A percentile compares a stretch with the other conserved stretches of the same genome.
These are phyloP conservation scores for Colletotrichum sp. DNA, from an alignment of 2,329 filamentous ascomycete species.

Conservation along the genomic window DNA sequence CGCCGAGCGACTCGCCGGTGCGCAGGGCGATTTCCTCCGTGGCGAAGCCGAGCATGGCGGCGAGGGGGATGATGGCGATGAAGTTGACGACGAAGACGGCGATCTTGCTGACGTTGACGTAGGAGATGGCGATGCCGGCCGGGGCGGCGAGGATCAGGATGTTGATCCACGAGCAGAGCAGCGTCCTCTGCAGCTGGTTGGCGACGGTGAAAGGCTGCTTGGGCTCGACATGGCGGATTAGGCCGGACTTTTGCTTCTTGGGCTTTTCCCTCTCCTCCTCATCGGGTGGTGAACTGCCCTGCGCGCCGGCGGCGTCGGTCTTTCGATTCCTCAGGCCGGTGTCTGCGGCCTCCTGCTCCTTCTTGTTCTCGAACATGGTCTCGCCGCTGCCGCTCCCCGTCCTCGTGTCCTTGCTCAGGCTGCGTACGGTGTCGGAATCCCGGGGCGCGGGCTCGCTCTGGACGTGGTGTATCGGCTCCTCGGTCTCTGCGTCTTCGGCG, in stretches of 20 bases:
- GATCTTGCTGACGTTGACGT: conserved; percentile 61
- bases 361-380: conserved; percentile 22
- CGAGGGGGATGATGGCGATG: conserved; percentile 88
- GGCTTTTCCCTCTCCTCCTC: conserved; percentile 40
- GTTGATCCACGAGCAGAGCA: conserved; percentile 89
- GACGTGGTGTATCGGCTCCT: conserved; percentile 38
- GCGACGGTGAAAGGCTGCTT: conserved; percentile 61
- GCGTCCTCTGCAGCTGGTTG: conserved; percentile 74
- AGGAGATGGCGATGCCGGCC: conserved; percentile 78
- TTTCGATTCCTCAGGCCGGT: conserved; percentile 35
- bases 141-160: conserved; percentile 79
- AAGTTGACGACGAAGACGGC: conserved; percentile 90
- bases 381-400: conserved; percentile 23
- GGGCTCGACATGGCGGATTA: conserved; percentile 53
- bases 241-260: conserved; percentile 40
- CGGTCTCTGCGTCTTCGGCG: conserved; percentile 27
- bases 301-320: conserved; percentile 27
- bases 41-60: conserved; percentile 83
- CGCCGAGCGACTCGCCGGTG: conserved; percentile 85
- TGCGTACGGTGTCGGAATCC: conserved; percentile 26
- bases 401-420: conserved; percentile 16
- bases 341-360: conserved; percentile 22
- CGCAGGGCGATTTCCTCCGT: conserved; percentile 88
- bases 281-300: conserved; percentile 20
- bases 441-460: conserved; percentile 35